These are phyloP conservation scores for Chrysoporthe deuterocubensis DNA, from an alignment of 2,329 filamentous ascomycete species.

Conservation along the genomic window DNA sequence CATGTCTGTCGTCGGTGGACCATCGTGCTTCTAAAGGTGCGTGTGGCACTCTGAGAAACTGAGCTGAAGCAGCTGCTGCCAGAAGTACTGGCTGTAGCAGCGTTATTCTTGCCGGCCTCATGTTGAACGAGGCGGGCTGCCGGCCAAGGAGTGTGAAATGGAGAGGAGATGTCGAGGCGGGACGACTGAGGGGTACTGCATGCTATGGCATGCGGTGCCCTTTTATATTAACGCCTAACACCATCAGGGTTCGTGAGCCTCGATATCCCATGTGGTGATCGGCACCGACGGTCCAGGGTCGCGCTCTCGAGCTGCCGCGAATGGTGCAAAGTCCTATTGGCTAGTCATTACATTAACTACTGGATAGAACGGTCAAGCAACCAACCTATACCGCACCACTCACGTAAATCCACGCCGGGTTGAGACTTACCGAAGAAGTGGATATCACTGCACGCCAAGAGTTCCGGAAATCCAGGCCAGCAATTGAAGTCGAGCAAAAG, in stretches of 20 bases:
- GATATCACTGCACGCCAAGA: slow-evolving; percentile 16
- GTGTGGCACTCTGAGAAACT: slow-evolving; percentile 20
- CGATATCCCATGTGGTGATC: background rate
- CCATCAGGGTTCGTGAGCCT: background rate
- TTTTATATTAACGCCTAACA: background rate
- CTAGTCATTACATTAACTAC: no score
- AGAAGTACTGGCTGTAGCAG: slow-evolving; percentile 18
- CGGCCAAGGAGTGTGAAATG: background rate
- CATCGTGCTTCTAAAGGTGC: slow-evolving; percentile 36
- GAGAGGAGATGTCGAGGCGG: background rate
- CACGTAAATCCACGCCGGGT: slow-evolving; percentile 13
- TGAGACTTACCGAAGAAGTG: slow-evolving; percentile 23
- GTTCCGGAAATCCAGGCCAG: background rate
- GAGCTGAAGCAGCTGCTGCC: slow-evolving; percentile 16
- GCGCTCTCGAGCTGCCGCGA: background rate
- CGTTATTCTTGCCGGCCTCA: slow-evolving; percentile 14
- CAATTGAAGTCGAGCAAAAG: background rate
- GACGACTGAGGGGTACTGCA: background rate
- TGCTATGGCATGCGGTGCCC: background rate
- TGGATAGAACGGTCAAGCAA: background rate
- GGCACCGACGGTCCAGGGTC: background rate
- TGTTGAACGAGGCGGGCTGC: background rate
- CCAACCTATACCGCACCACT: background rate
- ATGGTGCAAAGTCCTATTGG: background rate
- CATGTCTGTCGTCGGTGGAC: slow-evolving; percentile 33